Conservation (phyloP, 2,329 filamentous ascomycete species). For the Daldinia sp. region DNA sequence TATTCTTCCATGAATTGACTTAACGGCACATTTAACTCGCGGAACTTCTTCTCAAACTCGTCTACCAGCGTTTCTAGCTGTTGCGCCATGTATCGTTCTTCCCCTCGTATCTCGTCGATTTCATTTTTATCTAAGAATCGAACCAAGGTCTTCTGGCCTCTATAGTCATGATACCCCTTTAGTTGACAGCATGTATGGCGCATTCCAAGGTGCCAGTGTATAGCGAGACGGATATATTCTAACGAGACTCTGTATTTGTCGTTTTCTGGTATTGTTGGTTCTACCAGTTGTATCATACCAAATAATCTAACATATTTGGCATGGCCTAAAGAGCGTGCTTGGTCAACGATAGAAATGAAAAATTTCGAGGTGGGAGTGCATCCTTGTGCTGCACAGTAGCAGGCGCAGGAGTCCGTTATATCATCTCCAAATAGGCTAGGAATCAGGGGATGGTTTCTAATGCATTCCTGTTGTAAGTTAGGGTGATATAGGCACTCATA, state of each 20-base stretch:
- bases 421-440: conserved; percentile 6
- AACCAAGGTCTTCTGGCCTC: neutral
- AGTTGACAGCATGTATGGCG: conserved; percentile 19
- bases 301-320: too few species aligned
- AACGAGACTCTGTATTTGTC: neutral
- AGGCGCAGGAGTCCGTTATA: conserved; percentile 6
- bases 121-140: conserved; percentile 18
- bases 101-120: conserved; percentile 24
- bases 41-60: conserved; percentile 20
- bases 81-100: conserved; percentile 17
- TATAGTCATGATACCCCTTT: neutral
- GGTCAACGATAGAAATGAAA: too few species aligned
- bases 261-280: neutral
- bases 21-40: conserved; percentile 11
- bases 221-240: conserved; percentile 7
- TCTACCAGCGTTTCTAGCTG: conserved; percentile 14
- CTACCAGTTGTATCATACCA: neutral
- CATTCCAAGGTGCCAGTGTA: conserved; percentile 20
- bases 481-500: too few species aligned
- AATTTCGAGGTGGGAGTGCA: conserved; percentile 11
- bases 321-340: too few species aligned
- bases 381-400: conserved; percentile 6
- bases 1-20: conserved; percentile 19
- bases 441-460: neutral
- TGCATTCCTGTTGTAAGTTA: too few species aligned